These are phyloP conservation scores for Diaporthe aspalathi DNA, from an alignment of 2,329 filamentous ascomycete genomes.

Conservation along the genomic window DNA sequence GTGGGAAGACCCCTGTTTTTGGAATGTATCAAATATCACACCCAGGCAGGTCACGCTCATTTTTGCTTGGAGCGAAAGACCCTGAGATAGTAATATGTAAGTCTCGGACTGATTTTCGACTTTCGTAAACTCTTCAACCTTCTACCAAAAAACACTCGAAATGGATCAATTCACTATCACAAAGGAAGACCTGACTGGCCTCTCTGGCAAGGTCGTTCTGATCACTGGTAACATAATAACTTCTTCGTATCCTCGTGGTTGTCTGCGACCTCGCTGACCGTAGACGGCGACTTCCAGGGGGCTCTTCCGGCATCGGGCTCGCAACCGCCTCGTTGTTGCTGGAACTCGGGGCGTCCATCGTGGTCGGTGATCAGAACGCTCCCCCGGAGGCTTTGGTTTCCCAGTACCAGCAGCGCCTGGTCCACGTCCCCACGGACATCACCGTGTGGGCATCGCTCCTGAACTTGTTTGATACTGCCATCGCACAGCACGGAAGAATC, in stretches of 20 bases:
- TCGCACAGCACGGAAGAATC: background rate
- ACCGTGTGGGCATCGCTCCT: background rate
- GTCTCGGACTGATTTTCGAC: too few species aligned
- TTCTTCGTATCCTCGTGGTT: too few species aligned
- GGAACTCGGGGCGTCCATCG: background rate
- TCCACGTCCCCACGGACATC: background rate
- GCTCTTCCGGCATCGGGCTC: background rate
- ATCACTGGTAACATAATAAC: background rate
- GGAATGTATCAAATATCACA: too few species aligned
- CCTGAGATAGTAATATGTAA: too few species aligned
- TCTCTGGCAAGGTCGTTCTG: background rate
- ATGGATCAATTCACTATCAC: background rate
- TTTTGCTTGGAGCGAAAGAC: too few species aligned
- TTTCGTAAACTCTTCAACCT: too few species aligned
- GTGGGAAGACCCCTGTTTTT: too few species aligned
- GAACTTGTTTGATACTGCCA: background rate
- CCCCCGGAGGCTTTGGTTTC: background rate
- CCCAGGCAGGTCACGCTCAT: too few species aligned
- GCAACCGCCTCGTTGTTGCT: background rate
- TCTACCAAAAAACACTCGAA: too few species aligned
- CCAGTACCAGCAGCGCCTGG: background rate
- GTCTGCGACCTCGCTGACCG: too few species aligned
- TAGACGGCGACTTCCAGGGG: background rate
- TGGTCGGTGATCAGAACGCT: background rate
- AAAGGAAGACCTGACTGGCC: background rate